Evolutionary conservation across 1,284 basidiomycete genomes (phyloP), one percentile per base, ranked within the genome.

Genomic region (Ganoderma multipileum): DNA sequence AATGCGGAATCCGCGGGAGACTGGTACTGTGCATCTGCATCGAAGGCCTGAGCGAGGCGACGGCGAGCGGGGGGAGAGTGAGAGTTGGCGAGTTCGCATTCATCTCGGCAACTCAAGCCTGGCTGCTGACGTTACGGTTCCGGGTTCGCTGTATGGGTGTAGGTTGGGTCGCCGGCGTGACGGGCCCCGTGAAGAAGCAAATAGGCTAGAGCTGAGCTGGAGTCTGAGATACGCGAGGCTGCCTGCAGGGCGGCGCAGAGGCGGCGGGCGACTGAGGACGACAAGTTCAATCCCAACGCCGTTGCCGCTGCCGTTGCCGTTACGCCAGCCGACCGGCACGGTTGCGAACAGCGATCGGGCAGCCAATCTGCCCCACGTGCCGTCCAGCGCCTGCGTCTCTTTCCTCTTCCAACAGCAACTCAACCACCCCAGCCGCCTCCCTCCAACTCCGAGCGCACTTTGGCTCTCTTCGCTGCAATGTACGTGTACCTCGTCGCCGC

Each of bases 1-100:
- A 33, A 30, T 62, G 61, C 28, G 61, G 61, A 7, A 50, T 23
- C 41, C 60, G 60, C 39, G 60, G 47, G 47, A 50, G 47, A 8
- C n/a, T n/a, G n/a, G n/a, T n/a, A n/a, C n/a, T 36, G 36, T 9
- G 36, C 5, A 9, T 9, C 5, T 36, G 36, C 36, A 36, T 4
- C 36, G 36, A 36, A 39, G 38, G 44, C 14, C 1, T 18, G 16
- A 20, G 41, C 14, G 41, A 42, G 41, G 42, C 42, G 42, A 44
- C 12, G 18, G 42, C 42, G 42, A 44, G n/a, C n/a, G 44, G n/a
- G 12, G n/a, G n/a, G 44, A 47, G 44, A 18, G 33, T 11, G 11
- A 33, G 11, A 18, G 57, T 58, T 11, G 9, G 20, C 18, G 8
- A 33, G 33, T 33, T 33, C 33, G 33, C 3, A 33, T 59, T 59